Base-by-base conservation (phyloP, 805 yeast species). In the Saturnispora kantuleensis region DNA sequence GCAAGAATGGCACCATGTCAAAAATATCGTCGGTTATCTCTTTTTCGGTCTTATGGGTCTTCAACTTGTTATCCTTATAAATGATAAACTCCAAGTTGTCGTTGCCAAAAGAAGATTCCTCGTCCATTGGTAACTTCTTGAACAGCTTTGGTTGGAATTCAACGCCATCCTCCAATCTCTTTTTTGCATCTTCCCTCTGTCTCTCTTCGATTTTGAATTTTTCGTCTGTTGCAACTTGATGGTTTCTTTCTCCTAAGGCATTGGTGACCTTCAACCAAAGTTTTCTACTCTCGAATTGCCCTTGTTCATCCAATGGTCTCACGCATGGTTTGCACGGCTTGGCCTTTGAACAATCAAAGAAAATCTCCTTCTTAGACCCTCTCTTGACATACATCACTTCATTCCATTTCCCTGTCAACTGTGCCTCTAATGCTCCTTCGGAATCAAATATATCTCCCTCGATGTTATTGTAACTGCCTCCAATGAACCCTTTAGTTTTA, bases 391-490 rank as follows among this genome's bases (percentile, higher is more conserved):
- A 73, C 75, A 93, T 80, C 1, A 78, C 68, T 50, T 81, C 96
- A 63, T 88, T 87, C 98, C 98, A 93, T 63, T 93, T 90, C 11
- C 98, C 98, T 10, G 81, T 55, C 33, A 90, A 69, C 52, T 77
- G 84, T 31, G 15, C 39, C 57, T 68, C 87, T 31, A 81, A 60
- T 2, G 68, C 68, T 52, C 81, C 77, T 16, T 77, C 78, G 56
- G 73, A 77, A 28, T 37, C 30, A 11, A 26, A 38, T 43, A 89
- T 71, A 5, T 60, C 63, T 43, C 97, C 98, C 53, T 77, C 82
- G 50, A 93, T 84, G 7, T 84, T 84, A 61, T 93, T 94, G 63
- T 90, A 93, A 3, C 90, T 76, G 16, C 98, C 98, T 17, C 89
- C 74, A 36, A 93, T 84, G 59, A 88, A 84, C 1, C 98, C 98